A percentile compares a stretch with the other conserved stretches of the same genome.
Evolutionary conservation across 2,329 filamentous ascomycete genomes (phyloP).

Genomic region (Cordyceps pruinosa): DNA sequence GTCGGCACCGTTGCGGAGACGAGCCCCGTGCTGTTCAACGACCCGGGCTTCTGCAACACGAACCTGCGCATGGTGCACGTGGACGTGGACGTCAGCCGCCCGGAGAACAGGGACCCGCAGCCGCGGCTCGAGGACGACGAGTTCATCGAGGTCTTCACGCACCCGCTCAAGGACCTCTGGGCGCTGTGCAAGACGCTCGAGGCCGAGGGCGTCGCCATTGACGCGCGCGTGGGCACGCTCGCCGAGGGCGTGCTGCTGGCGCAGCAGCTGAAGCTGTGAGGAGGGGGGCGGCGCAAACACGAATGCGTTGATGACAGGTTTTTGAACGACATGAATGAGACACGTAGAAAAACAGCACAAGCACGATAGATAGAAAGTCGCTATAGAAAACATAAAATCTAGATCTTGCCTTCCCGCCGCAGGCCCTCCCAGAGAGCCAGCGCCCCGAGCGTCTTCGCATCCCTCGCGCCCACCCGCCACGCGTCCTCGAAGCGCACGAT

Average conservation of each 20-base stretch:
- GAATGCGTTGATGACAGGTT: background rate
- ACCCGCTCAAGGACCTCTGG: slow-evolving; percentile 59
- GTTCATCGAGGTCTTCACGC: slow-evolving; percentile 73
- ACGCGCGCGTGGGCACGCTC: slow-evolving; percentile 69
- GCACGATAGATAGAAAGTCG: too few species aligned
- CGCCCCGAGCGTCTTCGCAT: slow-evolving; percentile 54
- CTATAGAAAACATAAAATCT: slow-evolving; percentile 10
- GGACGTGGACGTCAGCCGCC: slow-evolving; percentile 59
- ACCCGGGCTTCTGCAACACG: slow-evolving; percentile 60
- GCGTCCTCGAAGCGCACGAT: slow-evolving; percentile 49
- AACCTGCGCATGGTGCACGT: slow-evolving; percentile 67
- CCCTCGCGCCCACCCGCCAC: slow-evolving; percentile 50
- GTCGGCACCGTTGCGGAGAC: slow-evolving; percentile 48
- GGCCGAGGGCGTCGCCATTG: slow-evolving; percentile 66
- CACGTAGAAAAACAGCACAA: too few species aligned
- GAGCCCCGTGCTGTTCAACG: slow-evolving; percentile 61
- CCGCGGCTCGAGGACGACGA: slow-evolving; percentile 71
- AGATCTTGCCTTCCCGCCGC: slow-evolving; percentile 39
- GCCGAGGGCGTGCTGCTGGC: slow-evolving; percentile 73
- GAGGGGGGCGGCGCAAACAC: background rate
- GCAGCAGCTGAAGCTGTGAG: slow-evolving; percentile 43
- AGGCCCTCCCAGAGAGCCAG: slow-evolving; percentile 53
- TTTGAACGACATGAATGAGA: too few species aligned
- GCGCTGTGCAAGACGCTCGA: slow-evolving; percentile 61
- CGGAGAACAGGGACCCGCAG: slow-evolving; percentile 62